Conservation (phyloP, 805 yeast species). For the Candida gorgasii region DNA sequence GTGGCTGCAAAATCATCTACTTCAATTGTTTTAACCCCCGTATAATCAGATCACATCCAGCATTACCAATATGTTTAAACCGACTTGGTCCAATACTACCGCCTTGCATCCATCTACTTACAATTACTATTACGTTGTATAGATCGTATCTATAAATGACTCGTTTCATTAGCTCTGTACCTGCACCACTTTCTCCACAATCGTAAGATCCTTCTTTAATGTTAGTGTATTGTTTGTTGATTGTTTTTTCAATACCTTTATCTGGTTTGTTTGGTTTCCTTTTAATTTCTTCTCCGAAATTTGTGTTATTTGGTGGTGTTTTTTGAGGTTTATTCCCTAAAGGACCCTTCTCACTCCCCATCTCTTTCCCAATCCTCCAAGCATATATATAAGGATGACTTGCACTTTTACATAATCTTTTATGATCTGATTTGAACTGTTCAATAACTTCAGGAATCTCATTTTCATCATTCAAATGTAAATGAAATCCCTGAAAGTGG, state of each 20-base stretch:
- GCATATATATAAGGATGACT: conserved; percentile 76
- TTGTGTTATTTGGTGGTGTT: background rate
- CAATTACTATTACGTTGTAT: conserved; percentile 62
- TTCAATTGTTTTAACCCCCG: background rate
- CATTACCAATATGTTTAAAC: conserved; percentile 56
- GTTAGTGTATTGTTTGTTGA: no score
- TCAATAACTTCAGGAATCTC: conserved; percentile 47
- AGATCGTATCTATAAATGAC: conserved; percentile 51
- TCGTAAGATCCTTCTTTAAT: conserved; percentile 64
- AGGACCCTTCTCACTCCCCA: no score
- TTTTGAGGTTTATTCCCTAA: no score
- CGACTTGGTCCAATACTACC: conserved; percentile 69
- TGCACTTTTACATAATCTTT: conserved; percentile 51
- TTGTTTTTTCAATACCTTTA: no score
- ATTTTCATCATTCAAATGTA: conserved; percentile 32
- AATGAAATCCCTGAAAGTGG: conserved; percentile 64
- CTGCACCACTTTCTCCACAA: conserved; percentile 78
- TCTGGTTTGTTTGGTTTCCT: background rate
- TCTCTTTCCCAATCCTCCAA: conserved; percentile 53
- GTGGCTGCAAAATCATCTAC: conserved; percentile 1
- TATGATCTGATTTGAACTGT: conserved; percentile 45
- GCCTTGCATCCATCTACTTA: conserved; percentile 84
- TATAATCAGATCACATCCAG: conserved; percentile 5
- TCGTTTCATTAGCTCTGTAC: conserved; percentile 53
- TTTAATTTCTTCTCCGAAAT: background rate